Evolutionary conservation across 352 stramenopile genomes (phyloP).

Genomic region (Albugo laibachii): DNA sequence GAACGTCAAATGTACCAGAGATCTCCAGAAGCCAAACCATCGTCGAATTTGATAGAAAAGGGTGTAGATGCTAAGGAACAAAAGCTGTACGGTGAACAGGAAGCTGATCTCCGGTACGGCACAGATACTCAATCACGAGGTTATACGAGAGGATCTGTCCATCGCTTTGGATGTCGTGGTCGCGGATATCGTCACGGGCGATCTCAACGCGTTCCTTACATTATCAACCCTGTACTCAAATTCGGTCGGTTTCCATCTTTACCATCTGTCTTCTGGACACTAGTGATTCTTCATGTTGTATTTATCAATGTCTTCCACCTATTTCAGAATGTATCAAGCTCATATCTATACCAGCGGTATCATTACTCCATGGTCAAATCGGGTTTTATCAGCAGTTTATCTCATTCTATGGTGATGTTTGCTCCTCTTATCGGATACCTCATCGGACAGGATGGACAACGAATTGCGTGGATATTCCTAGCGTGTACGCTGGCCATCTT

Average conservation of each 20-base stretch:
- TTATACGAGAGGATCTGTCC: slow-evolving; percentile 9
- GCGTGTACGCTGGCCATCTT: slow-evolving; percentile 51
- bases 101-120: slow-evolving; percentile 9
- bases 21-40: too few species aligned
- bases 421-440: slow-evolving; percentile 74
- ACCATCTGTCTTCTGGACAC: slow-evolving; percentile 73
- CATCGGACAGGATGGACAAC: slow-evolving; percentile 77
- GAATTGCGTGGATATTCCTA: slow-evolving; percentile 58
- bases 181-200: slow-evolving; percentile 2
- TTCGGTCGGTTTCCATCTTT: slow-evolving; percentile 16
- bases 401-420: slow-evolving; percentile 65
- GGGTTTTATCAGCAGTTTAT: slow-evolving; percentile 58
- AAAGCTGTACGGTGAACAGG: neutral
- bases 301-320: slow-evolving; percentile 84
- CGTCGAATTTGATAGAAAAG: neutral
- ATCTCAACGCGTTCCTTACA: slow-evolving; percentile 7
- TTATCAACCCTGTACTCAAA: too few species aligned
- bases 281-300: slow-evolving; percentile 67
- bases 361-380: slow-evolving; percentile 72
- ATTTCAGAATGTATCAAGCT: slow-evolving; percentile 82
- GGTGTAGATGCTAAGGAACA: neutral
- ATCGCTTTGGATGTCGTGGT: slow-evolving; percentile 9
- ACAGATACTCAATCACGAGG: slow-evolving; percentile 42
- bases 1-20: slow-evolving; percentile 25
- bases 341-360: slow-evolving; percentile 73